Conservation (phyloP, 2,329 filamentous ascomycete species). For the Meredithiella fracta region DNA sequence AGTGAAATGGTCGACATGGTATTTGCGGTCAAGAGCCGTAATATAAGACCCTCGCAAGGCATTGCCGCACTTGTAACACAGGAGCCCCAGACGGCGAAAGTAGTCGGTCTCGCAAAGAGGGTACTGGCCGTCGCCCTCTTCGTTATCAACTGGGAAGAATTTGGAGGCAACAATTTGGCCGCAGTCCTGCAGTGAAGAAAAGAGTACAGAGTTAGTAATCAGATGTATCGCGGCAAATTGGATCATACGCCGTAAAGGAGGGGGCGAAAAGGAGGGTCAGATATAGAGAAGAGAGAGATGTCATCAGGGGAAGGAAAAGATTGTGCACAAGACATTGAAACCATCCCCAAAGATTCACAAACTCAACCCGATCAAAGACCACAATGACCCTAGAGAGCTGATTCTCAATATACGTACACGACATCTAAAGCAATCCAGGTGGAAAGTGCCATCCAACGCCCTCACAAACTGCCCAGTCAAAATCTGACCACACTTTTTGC, state of each 20-base stretch:
- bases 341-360: not conserved
- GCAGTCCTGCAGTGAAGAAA: slow-evolving; percentile 52
- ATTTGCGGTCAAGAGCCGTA: slow-evolving; percentile 91
- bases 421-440: slow-evolving; percentile 96
- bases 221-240: not conserved
- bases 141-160: slow-evolving; percentile 93
- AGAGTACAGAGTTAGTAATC: slow-evolving; percentile 8
- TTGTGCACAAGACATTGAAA: too few relatives aligned
- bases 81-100: slow-evolving; percentile 75
- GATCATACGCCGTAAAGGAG: not conserved
- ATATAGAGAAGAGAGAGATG: not conserved
- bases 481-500: slow-evolving; percentile 75
- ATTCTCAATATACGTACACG: slow-evolving; percentile 43
- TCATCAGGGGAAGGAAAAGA: not conserved
- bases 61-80: slow-evolving; percentile 84
- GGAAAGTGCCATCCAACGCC: slow-evolving; percentile 82
- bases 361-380: not conserved
- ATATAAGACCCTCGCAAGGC: slow-evolving; percentile 95
- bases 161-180: slow-evolving; percentile 95
- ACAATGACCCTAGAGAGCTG: not conserved
- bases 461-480: slow-evolving; percentile 93
- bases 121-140: slow-evolving; percentile 71
- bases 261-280: slow-evolving; percentile 10
- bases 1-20: slow-evolving; percentile 97
- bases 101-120: slow-evolving; percentile 97